Base-by-base conservation (phyloP, 2,329 filamentous ascomycete genomes). In the Cercospora nicotianae region DNA sequence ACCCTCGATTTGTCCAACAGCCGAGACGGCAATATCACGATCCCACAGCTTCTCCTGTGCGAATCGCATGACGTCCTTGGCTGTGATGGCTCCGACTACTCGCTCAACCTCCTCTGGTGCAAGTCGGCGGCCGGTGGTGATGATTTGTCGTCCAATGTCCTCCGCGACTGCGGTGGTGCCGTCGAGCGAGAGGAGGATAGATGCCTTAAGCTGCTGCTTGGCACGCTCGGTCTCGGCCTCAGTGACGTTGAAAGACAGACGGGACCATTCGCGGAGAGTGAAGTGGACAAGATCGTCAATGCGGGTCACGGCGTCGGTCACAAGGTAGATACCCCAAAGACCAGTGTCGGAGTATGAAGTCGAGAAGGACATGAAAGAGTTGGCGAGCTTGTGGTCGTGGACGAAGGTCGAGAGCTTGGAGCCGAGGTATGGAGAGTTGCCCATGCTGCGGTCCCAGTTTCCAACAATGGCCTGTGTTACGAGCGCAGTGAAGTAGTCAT, bases 361-460 rank as follows among this genome's bases (percentile, higher is more conserved):
- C 74, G 94, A 97, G 86, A 99, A 99, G 86, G 92, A 96, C 96
- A 99, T 99, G 88, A 97, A 99, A 89, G 94, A 97, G 87, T 97
- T 99, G 82, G 95, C 95, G 71, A 99, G 88, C 81, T 94, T 90
- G 84, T 98, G 89, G 84, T 96, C 90, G 87, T 96, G 92, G 75
- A 99, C 90, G 78, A 95, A 93, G 73, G 91, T 90, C 86, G 93
- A 97, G 77, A 99, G 92, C 88, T 96, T 97, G 91, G 93, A 97
- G 77, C 96, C 95, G 79, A 97, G 91, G 86, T 97, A 95, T 73
- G 94, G 91, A 69, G 95, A 95, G 83, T 95, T 97, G 79, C 96
- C 95, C 89, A 98, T 94, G 75, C 95, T 92, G 84, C 95, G 95
- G 86, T 99, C 95, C 90, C 96, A 99, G 90, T 99, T 99, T 80